Percentiles rank a stretch among this genome's conserved stretches.
phyloP scores from a whole-genome alignment of 352 stramenopile species.

The Heterotrichella gracilis region DNA sequence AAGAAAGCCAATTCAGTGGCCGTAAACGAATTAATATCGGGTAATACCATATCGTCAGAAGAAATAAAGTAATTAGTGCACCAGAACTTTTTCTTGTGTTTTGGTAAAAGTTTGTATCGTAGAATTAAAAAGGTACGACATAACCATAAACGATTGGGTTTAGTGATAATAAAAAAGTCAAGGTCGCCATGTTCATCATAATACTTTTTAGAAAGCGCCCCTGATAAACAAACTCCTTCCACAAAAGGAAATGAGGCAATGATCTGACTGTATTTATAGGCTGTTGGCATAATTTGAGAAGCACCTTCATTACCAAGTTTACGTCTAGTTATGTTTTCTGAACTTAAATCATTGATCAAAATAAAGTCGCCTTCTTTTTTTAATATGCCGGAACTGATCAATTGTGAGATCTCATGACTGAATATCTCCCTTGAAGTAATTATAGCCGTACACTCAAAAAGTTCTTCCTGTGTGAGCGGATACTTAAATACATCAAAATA shows the following conservation, averaged over 20 bases:
- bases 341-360: neutral
- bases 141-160: neutral
- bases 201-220: neutral
- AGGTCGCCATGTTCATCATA: neutral
- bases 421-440: neutral
- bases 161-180: neutral
- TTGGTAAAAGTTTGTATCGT: neutral
- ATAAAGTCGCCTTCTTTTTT: neutral
- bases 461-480: neutral
- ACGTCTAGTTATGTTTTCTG: neutral
- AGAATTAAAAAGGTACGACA: neutral
- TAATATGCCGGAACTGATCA: neutral
- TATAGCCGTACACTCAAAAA: neutral
- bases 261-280: neutral
- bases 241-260: neutral
- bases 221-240: neutral
- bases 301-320: neutral
- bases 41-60: neutral
- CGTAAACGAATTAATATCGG: neutral
- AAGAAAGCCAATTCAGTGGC: neutral
- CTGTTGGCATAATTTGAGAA: neutral
- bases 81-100: neutral
- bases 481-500: constrained; percentile 1
- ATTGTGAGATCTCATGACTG: neutral
- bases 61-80: neutral